Evolutionary conservation across 371 early-diverging fungal species (phyloP), one percentile per base, ranked within the genome.

Genomic region (Neoconidiobolus thromboides): DNA sequence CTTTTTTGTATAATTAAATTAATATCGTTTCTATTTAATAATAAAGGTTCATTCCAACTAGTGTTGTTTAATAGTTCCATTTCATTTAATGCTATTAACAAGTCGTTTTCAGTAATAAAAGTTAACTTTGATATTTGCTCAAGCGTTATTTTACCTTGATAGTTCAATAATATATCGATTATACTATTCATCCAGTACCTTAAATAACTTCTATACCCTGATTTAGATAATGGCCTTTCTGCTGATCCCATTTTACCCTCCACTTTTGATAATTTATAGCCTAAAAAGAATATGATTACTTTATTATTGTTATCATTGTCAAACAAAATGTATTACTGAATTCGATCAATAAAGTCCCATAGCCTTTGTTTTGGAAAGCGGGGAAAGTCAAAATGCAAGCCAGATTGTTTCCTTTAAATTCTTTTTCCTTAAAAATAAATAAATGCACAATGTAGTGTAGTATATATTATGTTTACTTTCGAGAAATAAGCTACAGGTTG

Each of bases 401-500:
- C 3, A 99, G 76, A 66, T 99, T 99, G 71, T 98, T 26, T 26
- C 26, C 26, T 26, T 26, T 26, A 26, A 26, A 26, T 26, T 26
- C 26, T 26, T 26, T 26, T 26, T 26, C 26, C 26, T 26, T 26
- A 26, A 44, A 7, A 44, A 44, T 26, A 26, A 26, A 26, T 26
- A 26, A 26, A 26, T 26, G 26, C 26, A 26, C 26, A 26, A 26
- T 26, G 26, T 26, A 26, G 26, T 26, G 26, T 26, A 26, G 26
- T 26, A 26, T 26, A 26, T 26, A 26, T 26, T 26, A 26, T 26
- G 26, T 26, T 61, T 71, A 77, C 87, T 74, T 99, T 99, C 37
- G 96, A 95, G 73, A 99, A 99, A 66, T 99, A 99, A 1, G 99
- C 99, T 3, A 98, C 89, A 67, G 98, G 85, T 63, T 95, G 91